Evolutionary conservation across 2,329 filamentous ascomycete genomes (phyloP).

Genomic region (Cladophialophora immunda): DNA sequence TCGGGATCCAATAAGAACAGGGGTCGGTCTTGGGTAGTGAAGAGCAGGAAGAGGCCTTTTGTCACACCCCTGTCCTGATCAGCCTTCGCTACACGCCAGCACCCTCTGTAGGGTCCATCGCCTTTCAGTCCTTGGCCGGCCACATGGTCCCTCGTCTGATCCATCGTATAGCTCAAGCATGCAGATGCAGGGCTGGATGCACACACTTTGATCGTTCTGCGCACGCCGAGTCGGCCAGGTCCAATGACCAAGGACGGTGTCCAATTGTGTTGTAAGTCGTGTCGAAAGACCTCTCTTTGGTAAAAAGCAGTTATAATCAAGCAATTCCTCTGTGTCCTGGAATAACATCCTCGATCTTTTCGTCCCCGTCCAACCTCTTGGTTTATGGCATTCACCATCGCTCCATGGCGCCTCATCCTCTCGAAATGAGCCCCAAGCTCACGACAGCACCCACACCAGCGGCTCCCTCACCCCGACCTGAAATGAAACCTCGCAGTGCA

Average conservation of each 20-base stretch:
- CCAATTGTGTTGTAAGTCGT: not conserved
- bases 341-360: not conserved
- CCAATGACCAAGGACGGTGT: not conserved
- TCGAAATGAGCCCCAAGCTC: not conserved
- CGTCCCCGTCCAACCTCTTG: not conserved
- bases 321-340: not conserved
- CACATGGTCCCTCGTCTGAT: not conserved
- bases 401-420: not conserved
- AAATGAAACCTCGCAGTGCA: constrained; percentile 15
- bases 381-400: not conserved
- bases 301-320: not conserved
- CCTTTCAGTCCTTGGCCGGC: not conserved
- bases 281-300: not conserved
- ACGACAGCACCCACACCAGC: not conserved
- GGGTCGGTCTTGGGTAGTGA: not conserved
- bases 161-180: not conserved
- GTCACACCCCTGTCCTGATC: not conserved
- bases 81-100: not conserved
- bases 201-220: not conserved
- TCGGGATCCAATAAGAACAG: not conserved
- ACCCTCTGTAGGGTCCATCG: not conserved
- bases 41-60: not conserved
- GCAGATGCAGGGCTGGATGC: constrained; percentile 1
- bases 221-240: not conserved
- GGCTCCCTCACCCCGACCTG: not conserved